Base-by-base conservation (phyloP, 768 basidiomycete species). In the Neoboletus subvelutipes region DNA sequence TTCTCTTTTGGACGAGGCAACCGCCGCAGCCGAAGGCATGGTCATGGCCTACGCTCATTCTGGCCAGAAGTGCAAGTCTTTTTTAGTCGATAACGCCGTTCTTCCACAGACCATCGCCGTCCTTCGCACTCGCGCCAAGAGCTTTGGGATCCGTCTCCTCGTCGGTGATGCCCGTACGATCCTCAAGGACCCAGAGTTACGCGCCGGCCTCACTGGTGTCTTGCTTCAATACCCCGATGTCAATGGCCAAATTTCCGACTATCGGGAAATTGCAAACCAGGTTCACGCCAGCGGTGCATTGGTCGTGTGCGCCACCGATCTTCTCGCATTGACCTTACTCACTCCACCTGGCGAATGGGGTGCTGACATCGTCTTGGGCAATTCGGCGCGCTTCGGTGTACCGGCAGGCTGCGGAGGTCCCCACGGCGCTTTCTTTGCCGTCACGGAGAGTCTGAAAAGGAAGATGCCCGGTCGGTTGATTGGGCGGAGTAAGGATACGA, bases 341-440 rank as follows among this genome's bases (percentile, higher is more conserved):
- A 93, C 91, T 64, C 92, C 96, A 29, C 96, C 96, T 15, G 96
- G 97, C 55, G 97, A 98, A 78, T 98, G 96, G 94, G 96, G 96
- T 50, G 95, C 94, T 31, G 96, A 99, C 71, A 84, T 98, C 61
- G 95, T 92, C 9, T 78, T 96, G 45, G 97, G 97, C 39, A 98
- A 96, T 71, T 93, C 94, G 17, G 96, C 90, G 31, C 85, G 97
- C 18, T 99, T 99, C 66, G 97, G 97, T 67, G 96, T 99, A 17
- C 95, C 96, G 20, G 83, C 87, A 45, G 96, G 96, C n/a, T 97
- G 94, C 71, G 96, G 96, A 52, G 96, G 96, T 17, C 96, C 96
- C 20, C 96, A 99, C 69, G 96, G 89, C 20, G 97, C 92, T 0
- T 99, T 98, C 81, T 98, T 99, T 70, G 92, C 97, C 3, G 91